Conservation (phyloP, 2,329 filamentous ascomycete genomes). For the Epichloe sibirici region DNA sequence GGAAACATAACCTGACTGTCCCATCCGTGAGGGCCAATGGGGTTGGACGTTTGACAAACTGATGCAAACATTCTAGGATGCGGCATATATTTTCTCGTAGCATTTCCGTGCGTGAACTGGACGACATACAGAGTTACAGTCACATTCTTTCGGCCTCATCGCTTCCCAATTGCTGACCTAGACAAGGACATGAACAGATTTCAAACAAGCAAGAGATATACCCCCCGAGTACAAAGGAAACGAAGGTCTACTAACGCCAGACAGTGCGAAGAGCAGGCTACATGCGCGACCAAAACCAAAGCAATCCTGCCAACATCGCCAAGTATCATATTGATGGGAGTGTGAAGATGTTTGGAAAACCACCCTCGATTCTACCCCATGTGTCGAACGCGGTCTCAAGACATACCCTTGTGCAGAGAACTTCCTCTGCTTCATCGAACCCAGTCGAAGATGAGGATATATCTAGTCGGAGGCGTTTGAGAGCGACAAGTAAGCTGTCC, state of each 20-base stretch:
- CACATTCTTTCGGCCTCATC: background rate
- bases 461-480: constrained; percentile 72
- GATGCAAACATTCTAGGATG: background rate
- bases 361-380: background rate
- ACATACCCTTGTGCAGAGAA: background rate
- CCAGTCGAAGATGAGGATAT: background rate
- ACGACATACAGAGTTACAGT: background rate
- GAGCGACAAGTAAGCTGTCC: constrained; percentile 92
- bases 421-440: background rate
- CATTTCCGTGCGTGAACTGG: background rate
- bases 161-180: background rate
- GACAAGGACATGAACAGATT: no score
- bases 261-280: constrained; percentile 3
- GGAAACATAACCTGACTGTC: no score
- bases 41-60: no score
- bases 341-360: background rate
- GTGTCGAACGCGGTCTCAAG: background rate
- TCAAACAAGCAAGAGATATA: background rate
- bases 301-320: background rate
- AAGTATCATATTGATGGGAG: background rate
- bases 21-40: no score
- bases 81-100: background rate
- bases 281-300: background rate
- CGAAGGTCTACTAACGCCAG: constrained; percentile 7
- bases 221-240: background rate